Evolutionary conservation across 352 stramenopile genomes (phyloP).

Genomic region (Phytophthora pseudosyringae): DNA sequence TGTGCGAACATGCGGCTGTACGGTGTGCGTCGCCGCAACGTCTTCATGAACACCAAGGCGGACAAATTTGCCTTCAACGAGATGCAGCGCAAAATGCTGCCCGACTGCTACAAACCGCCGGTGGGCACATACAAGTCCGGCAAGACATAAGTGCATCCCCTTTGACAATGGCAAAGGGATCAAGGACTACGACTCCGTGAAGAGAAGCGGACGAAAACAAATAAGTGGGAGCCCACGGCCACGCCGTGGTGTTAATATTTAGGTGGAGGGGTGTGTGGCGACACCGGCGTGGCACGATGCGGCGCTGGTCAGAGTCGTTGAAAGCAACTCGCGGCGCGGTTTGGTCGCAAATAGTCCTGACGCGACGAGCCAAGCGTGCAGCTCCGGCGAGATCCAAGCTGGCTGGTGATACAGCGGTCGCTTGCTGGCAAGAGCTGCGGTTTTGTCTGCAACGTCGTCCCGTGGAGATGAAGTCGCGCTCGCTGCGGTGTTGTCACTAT

Average conservation of each 20-base stretch:
- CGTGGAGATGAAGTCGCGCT: not conserved
- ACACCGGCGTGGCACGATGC: not conserved
- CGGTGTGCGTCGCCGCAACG: conserved; percentile 79
- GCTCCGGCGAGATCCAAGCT: conserved; percentile 68
- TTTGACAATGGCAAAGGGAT: conserved; percentile 4
- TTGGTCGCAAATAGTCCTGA: conserved; percentile 60
- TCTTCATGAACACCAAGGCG: conserved; percentile 87
- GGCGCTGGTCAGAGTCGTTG: conserved; percentile 13
- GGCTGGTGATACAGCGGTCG: conserved; percentile 51
- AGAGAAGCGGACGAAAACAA: conserved; percentile 29
- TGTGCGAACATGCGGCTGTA: conserved; percentile 79
- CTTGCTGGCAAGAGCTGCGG: conserved; percentile 12
- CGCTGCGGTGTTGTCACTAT: conserved; percentile 1
- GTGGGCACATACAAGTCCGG: conserved; percentile 85
- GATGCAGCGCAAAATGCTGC: conserved; percentile 86
- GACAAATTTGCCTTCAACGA: conserved; percentile 90
- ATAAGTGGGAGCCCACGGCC: conserved; percentile 15
- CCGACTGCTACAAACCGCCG: conserved; percentile 86
- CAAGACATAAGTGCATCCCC: conserved; percentile 53
- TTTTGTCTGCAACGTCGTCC: not conserved
- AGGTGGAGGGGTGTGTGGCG: conserved; percentile 11
- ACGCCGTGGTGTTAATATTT: conserved; percentile 41
- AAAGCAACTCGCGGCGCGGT: conserved; percentile 20
- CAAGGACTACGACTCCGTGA: conserved; percentile 32
- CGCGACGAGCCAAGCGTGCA: conserved; percentile 53